phyloP scores from a whole-genome alignment of 352 stramenopile genomes.

The Blastocystis sp. region DNA sequence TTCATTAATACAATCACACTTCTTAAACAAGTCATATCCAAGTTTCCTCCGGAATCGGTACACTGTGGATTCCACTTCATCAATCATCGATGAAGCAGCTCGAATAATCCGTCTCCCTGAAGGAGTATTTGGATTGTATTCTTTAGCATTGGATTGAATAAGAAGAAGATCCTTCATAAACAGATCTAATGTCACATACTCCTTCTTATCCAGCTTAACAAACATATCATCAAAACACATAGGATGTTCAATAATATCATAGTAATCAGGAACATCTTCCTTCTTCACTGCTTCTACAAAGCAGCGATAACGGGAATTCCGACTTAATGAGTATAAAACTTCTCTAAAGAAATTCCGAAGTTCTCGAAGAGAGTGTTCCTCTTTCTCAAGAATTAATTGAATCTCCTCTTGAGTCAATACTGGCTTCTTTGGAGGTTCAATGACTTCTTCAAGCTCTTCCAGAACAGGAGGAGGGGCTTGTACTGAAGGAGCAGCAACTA shows the following conservation, averaged over 20 bases:
- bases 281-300: conserved; percentile 69
- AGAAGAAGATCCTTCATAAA: conserved; percentile 79
- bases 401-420: conserved; percentile 39
- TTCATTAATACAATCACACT: conserved; percentile 67
- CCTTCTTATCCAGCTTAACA: conserved; percentile 77
- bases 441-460: conserved; percentile 51
- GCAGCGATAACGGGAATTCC: conserved; percentile 52
- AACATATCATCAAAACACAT: conserved; percentile 81
- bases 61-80: conserved; percentile 78
- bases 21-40: conserved; percentile 79
- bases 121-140: conserved; percentile 78
- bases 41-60: conserved; percentile 77
- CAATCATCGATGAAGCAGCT: conserved; percentile 76
- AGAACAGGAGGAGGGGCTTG: conserved; percentile 33
- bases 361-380: conserved; percentile 77
- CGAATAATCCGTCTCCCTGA: conserved; percentile 69
- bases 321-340: conserved; percentile 70
- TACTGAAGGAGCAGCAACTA: conserved; percentile 48
- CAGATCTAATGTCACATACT: conserved; percentile 78
- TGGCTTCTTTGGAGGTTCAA: conserved; percentile 59
- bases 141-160: conserved; percentile 78
- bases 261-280: conserved; percentile 77
- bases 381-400: conserved; percentile 68
- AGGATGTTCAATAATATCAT: conserved; percentile 76
- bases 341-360: conserved; percentile 78